Evolutionary conservation across 306 rosid species (phyloP).

Genomic region (Prunus fruticosa): DNA sequence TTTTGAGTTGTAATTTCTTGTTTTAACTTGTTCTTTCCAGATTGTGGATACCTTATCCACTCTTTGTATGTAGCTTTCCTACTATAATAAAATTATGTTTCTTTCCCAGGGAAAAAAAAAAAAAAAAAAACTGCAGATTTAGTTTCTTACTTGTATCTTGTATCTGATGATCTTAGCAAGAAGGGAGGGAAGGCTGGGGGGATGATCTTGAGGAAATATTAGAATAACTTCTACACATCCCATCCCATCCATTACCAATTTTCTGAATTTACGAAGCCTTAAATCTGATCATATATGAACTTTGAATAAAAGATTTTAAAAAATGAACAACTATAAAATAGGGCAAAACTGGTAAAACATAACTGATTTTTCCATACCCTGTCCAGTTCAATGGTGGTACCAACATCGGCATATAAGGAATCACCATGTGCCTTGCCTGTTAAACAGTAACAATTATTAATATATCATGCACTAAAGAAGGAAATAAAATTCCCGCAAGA

Average conservation of each 20-base stretch:
- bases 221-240: neutral
- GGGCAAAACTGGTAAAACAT: conserved; percentile 9
- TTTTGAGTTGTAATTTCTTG: no score
- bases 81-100: no score
- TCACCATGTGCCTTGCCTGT: conserved; percentile 90
- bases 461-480: conserved; percentile 2
- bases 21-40: no score
- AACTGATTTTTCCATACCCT: conserved; percentile 58
- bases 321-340: neutral
- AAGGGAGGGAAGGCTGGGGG: neutral
- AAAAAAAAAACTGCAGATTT: neutral
- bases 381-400: conserved; percentile 87
- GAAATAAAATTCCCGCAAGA: conserved; percentile 17
- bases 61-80: no score
- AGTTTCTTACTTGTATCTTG: neutral
- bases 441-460: conserved; percentile 25
- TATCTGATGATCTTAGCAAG: conserved; percentile 2
- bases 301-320: neutral
- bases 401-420: conserved; percentile 97
- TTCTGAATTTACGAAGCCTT: neutral
- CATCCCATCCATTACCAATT: neutral
- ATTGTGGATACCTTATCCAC: no score
- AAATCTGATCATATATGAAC: neutral
- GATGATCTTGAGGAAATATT: neutral
- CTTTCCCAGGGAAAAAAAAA: no score